A percentile compares a stretch with the other conserved stretches of the same genome.
phyloP scores from a whole-genome alignment of 768 basidiomycete species.

The Artomyces pyxidatus region DNA sequence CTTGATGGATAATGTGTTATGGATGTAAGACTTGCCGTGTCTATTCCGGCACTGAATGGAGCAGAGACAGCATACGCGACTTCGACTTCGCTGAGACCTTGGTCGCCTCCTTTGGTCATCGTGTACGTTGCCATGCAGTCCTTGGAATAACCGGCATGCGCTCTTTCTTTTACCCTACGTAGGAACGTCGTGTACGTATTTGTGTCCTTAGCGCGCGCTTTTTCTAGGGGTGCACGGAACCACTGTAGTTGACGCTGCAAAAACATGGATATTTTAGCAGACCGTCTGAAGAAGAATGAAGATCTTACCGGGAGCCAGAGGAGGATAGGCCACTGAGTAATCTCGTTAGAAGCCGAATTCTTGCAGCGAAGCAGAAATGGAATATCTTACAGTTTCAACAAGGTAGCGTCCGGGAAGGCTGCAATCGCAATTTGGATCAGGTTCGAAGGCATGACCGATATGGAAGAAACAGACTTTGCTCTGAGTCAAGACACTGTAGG shows the following conservation, averaged over 20 bases:
- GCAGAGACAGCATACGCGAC: slow-evolving; percentile 7
- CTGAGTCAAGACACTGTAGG: not conserved
- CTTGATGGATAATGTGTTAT: not conserved
- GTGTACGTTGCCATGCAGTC: slow-evolving; percentile 5
- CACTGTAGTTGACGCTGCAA: slow-evolving; percentile 6
- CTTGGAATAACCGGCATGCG: slow-evolving; percentile 1
- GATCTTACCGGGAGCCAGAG: slow-evolving; percentile 10
- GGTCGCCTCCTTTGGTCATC: not conserved
- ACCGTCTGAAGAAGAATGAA: not conserved
- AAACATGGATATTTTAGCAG: not conserved
- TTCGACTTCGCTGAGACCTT: not conserved
- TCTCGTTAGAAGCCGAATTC: not conserved
- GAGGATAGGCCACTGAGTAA: not conserved
- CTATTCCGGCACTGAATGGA: slow-evolving; percentile 9
- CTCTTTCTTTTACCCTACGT: not conserved
- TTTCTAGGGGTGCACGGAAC: slow-evolving; percentile 7
- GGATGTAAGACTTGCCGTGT: slow-evolving; percentile 1
- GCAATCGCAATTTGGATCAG: too few species aligned
- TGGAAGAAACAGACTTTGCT: not conserved
- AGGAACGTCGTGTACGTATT: not conserved
- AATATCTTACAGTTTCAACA: not conserved
- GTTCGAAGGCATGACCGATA: not conserved
- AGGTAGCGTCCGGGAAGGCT: not conserved
- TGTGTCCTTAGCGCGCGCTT: not conserved
- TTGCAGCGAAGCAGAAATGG: not conserved